Evolutionary conservation across 768 basidiomycete species (phyloP).

Genomic region (Calocybe cyanea): DNA sequence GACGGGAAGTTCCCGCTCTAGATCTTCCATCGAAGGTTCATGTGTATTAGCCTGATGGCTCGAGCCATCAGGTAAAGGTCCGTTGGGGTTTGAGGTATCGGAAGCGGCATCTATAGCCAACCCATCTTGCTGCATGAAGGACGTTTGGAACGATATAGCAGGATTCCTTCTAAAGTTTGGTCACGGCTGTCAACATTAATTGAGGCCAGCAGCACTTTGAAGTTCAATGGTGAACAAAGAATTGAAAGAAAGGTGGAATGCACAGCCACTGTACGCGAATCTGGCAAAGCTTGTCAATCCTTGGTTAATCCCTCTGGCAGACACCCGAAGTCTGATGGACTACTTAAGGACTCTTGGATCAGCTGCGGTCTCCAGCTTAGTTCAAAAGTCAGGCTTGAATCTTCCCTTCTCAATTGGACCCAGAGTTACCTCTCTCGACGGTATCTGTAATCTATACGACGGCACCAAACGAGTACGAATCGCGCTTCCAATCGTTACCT

Average conservation of each 20-base stretch:
- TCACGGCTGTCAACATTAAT: background rate
- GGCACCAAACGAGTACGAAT: conserved; percentile 75
- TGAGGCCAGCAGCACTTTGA: no score
- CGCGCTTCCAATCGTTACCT: conserved; percentile 8
- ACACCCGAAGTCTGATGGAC: conserved; percentile 51
- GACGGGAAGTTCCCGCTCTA: conserved; percentile 71
- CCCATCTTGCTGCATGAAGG: conserved; percentile 13
- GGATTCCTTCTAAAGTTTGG: background rate
- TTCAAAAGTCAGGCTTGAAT: conserved; percentile 89
- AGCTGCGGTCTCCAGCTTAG: conserved; percentile 84
- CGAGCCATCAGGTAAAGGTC: background rate
- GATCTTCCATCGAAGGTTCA: conserved; percentile 44
- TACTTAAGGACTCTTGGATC: conserved; percentile 79
- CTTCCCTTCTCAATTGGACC: conserved; percentile 83
- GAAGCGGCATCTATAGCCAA: background rate
- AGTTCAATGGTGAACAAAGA: background rate
- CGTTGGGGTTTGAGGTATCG: conserved; percentile 1
- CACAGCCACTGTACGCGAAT: conserved; percentile 5
- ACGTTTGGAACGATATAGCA: background rate
- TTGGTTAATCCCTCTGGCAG: background rate
- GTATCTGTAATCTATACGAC: conserved; percentile 84
- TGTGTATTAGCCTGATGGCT: background rate
- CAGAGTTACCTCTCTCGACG: conserved; percentile 64
- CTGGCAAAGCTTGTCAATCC: background rate
- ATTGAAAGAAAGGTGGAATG: background rate